Base-by-base conservation (phyloP, 495 filamentous ascomycete species). In the Cenococcum geophilum region DNA sequence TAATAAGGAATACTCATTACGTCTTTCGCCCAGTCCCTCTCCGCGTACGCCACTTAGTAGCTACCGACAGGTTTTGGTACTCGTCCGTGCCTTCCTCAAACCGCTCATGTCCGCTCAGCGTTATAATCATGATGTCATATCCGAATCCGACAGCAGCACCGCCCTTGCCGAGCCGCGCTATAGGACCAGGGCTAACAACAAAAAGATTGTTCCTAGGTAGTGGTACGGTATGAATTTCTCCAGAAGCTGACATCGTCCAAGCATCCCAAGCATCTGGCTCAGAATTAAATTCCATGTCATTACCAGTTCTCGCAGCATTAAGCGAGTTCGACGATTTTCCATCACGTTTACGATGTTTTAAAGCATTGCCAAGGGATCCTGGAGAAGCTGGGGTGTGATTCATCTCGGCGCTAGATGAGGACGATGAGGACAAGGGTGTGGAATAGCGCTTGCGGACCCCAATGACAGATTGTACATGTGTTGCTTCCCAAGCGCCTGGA, bases 71-170 rank as follows among this genome's bases (percentile, higher is more conserved):
- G 16, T 52, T 20, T 23, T 25, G 6, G 16, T 23, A 52, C 49
- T 52, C 40, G 6, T 59, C 66, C 32, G 40, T 65, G 5, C 59
- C 58, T n/a, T 68, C 68, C 50, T 77, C 82, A 68, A 83, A 86
- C 43, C 80, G 73, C 67, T 86, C 85, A 59, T 82, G 79, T 23
- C 84, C 84, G 6, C 27, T 32, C 6, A 83, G 73, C 32, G 76
- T 81, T 35, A 89, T 74, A 27, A 89, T 68, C 70, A 88, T 89
- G 61, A 89, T 77, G 1, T 80, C 75, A 58, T 88, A 86, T 9
- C 85, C 87, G 37, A 88, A 81, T 0, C 78, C 85, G 1, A 90
- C 78, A 1, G 83, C 86, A 14, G 88, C 76, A 49, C 79, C 83
- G 49, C 76, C 68, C 18, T 77, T 76, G 5, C 86, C 85, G 5